Evolutionary conservation across 1,284 basidiomycete genomes (phyloP), one percentile per base, ranked within the genome.

Genomic region (Sporisorium reilianum): DNA sequence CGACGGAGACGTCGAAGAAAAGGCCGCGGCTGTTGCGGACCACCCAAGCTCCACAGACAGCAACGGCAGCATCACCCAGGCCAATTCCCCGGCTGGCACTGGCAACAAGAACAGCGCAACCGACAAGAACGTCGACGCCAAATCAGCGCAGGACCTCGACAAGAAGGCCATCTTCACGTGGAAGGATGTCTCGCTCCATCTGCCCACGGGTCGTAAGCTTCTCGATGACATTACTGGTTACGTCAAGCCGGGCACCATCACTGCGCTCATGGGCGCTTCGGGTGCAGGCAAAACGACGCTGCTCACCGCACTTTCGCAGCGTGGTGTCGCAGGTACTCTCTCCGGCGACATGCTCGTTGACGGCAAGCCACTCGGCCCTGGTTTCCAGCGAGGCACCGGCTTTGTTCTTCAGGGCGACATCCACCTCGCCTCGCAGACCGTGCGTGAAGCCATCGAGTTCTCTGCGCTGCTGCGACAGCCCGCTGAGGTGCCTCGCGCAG

Each of bases 141-240:
- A 73, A 48, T 75, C 83, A 53, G 55, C 51, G 6, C 73, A 82
- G 4, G 61, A 68, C 30, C 57, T 69, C 18, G 66, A 67, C 40
- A 62, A 72, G 53, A 62, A 55, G 28, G 51, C 64, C 23, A 50
- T 57, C 49, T 88, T 86, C 75, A 87, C 85, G 10, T 88, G 87
- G 86, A 83, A 85, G 71, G 76, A 87, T 55, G 79, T 88, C 23
- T 77, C 63, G 5, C 87, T 88, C 51, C 86, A 86, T 4, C 89
- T 88, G 4, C 83, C 89, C 55, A 86, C 87, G 2, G 88, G 91
- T 20, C 87, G 87, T 41, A 68, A 74, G 58, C 88, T 95, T 8
- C 86, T 95, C 55, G 89, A 93, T 75, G 88, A 93, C 26, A 89
- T 96, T 16, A 91, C 90, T 54, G 94, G 94, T 0, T 95, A 89